A percentile compares a stretch with the other conserved stretches of the same genome.
phyloP scores from a whole-genome alignment of 371 early-diverging fungal genomes.

The Apophysomyces sp. region DNA sequence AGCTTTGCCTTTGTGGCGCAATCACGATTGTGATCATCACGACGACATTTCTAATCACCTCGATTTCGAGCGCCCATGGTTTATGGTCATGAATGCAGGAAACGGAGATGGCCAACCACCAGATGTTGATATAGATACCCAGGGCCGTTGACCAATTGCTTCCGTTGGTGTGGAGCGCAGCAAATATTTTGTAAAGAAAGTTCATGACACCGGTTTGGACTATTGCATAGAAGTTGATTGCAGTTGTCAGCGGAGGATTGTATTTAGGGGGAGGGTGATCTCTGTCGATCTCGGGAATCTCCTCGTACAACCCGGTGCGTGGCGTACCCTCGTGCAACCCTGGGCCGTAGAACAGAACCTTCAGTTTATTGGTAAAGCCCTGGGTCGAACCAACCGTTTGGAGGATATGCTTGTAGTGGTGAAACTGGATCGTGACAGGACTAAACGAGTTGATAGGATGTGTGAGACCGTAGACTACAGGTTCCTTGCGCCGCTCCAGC shows the following conservation, averaged over 20 bases:
- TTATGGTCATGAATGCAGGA: background rate
- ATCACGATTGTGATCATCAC: background rate
- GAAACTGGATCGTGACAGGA: constrained; percentile 48
- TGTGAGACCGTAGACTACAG: constrained; percentile 50
- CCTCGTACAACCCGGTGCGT: constrained; percentile 39
- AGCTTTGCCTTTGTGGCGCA: background rate
- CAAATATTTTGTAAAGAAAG: background rate
- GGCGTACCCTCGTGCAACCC: constrained; percentile 54
- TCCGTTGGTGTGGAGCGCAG: background rate
- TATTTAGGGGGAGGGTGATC: constrained; percentile 43
- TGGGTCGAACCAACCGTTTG: constrained; percentile 17
- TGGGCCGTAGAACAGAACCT: constrained; percentile 57
- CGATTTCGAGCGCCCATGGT: background rate
- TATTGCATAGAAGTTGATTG: constrained; percentile 33
- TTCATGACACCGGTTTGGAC: constrained; percentile 11
- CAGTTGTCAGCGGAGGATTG: constrained; percentile 35
- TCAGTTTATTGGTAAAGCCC: constrained; percentile 30
- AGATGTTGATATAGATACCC: background rate
- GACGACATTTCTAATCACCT: background rate
- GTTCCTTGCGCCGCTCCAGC: constrained; percentile 41
- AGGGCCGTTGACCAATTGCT: background rate
- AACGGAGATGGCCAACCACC: background rate
- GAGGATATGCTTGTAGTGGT: constrained; percentile 46
- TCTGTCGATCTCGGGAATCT: constrained; percentile 41
- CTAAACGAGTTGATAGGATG: constrained; percentile 60